Evolutionary conservation across 2,329 filamentous ascomycete genomes (phyloP), one percentile per base, ranked within the genome.

Genomic region (Talaromyces sp.): DNA sequence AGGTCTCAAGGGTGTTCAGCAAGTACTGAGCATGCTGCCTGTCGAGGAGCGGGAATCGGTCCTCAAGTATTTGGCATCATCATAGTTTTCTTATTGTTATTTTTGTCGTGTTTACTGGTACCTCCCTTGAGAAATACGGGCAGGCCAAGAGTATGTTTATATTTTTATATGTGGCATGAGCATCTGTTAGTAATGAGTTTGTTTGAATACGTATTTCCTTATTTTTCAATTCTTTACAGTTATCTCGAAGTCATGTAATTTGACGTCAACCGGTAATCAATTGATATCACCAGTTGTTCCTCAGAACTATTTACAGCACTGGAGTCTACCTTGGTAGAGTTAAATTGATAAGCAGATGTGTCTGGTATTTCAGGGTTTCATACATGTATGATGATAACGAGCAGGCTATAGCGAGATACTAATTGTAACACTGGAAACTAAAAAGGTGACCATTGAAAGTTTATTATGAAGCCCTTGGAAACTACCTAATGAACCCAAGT

Each of bases 31-130:
- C 69, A 92, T 93, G 74, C 85, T 99, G 80, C 91, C 93, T 19
- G 89, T 93, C 56, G 86, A 86, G 65, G 93, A 99, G 82, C 89
- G 91, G 74, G 92, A 97, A 77, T 86, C 89, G 75, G 84, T 96
- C 58, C 81, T 96, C 59, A 85, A 82, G 74, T 82, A 77, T 63
- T 70, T 81, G 63, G 68, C 64, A 43, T 74, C 72, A 21, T 62
- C 67, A 62, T 69, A 65, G 62, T 50, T 41, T 14, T 32, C 32
- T 31, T 43, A 46, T 59, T 24, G 32, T 46, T 19, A 31, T 51
- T 49, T 56, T 29, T 52, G 13, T 31, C n/a, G 29, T 21, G 26
- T 53, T 60, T 26, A n/a, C n/a, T 29, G 51, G 27, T 32, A 32
- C 1, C 14, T 38, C 11, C 19, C 19, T 24, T 21, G 19, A 10